Base-by-base conservation (phyloP, 768 basidiomycete species). In the Agrocybe chaxingu region DNA sequence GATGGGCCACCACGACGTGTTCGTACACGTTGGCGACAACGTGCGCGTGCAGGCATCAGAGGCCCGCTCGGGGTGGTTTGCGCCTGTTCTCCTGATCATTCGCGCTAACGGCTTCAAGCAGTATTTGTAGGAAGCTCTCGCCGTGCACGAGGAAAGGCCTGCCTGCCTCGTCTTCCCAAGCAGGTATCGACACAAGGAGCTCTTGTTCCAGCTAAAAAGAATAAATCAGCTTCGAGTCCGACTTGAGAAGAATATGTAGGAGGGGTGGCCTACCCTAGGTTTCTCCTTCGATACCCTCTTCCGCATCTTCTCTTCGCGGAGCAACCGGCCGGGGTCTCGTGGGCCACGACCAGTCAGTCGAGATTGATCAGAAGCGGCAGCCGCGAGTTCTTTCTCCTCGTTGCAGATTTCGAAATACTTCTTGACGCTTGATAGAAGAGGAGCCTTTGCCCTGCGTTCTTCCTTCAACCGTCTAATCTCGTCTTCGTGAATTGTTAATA, bases 271-370 rank as follows among this genome's bases (percentile, higher is more conserved):
- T 63, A 97, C 96, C 63, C 89, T 80, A 24, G 96, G 96, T 62
- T 97, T 98, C 70, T 96, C 88, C 64, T 91, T 89, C 50, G 77
- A 78, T 10, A 99, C 93, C 29, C 95, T 77, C 66, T 98, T 98
- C 47, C 96, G 79, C 87, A 96, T 92, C 77, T 97, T 97, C 73
- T 98, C 96, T 68, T 99, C 96, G 52, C 92, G 79, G 46, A 98
- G 70, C 33, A 99, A 68, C 13, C 92, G 75, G 5, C 92, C 92
- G 4, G 92, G 88, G 72, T 93, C 89, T 49, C 92, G 77, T 3
- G 84, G 72, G 24, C 90, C 91, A 60, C 90, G 79, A 11, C 91
- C 91, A 3, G 89, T 79, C 7, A 96, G 72, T 35, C 93, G 81
- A 11, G 79, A 82, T 60, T 93, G 91, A 61, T 96, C 93, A 32